Base-by-base conservation (phyloP, 2,329 filamentous ascomycete species). In the Aspergillus sp. region DNA sequence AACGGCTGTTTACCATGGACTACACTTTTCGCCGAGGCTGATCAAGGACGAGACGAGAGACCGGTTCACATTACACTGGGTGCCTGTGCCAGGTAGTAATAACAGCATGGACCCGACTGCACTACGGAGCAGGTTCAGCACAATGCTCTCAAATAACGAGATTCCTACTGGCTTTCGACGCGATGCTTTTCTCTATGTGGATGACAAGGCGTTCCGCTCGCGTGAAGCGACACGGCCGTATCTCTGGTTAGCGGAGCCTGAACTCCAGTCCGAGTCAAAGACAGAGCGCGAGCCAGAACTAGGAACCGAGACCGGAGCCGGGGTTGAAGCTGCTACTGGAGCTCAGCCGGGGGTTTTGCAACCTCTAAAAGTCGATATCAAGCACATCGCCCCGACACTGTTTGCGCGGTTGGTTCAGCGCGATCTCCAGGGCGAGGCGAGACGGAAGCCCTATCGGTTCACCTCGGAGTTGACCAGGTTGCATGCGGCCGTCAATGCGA, bases 341-440 rank as follows among this genome's bases (percentile, higher is more conserved):
- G 14, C 45, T 41, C 38, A 47, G 19, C 21, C 45, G 17, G 32
- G 13, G 19, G 46, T 19, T 48, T 25, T 42, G 31, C 21, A 34
- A 48, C 50, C 55, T 4, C 56, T 58, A 11, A 60, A 58, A 36
- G 53, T 60, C 25, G 38, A 56, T 34, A 56, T 60, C 25, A 57
- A 60, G 49, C 57, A 60, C 47, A 60, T 56, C 29, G 48, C 50
- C 42, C 58, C 55, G 10, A 56, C 58, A 25, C 40, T 59, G 6
- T 60, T 59, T 54, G 53, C 54, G 19, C 49, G 57, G 16, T 29
- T 60, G 21, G 36, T 45, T 3, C 58, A 60, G 50, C 53, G 57
- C 16, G 49, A 61, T 53, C 55, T 61, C 25, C 10, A 45, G 29
- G 51, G 50, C 17, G 56, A 60, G 32, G 55, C 49, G n/a, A 58